Evolutionary conservation across 768 basidiomycete species (phyloP).

Genomic region (Boletus rex-veris): DNA sequence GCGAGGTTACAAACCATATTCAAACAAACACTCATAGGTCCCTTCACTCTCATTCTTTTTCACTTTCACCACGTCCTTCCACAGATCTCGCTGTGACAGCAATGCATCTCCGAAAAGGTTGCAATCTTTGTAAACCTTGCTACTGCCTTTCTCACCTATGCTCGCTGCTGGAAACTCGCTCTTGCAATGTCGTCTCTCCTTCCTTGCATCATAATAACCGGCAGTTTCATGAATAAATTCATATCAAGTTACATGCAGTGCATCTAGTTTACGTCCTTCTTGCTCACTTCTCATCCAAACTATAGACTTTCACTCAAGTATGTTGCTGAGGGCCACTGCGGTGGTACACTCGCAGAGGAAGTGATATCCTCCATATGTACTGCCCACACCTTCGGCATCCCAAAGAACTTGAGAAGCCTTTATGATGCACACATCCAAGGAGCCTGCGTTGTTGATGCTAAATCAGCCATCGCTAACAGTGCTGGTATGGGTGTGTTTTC

Average conservation of each 20-base stretch:
- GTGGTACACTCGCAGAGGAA: conserved; percentile 88
- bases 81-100: not conserved
- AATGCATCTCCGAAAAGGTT: not conserved
- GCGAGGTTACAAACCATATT: no score
- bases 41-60: no score
- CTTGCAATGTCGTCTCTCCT: conserved; percentile 81
- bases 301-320: conserved; percentile 62
- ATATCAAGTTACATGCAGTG: conserved; percentile 65
- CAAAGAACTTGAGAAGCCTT: conserved; percentile 53
- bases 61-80: not conserved
- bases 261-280: conserved; percentile 24
- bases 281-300: not conserved
- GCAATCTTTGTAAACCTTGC: conserved; percentile 42
- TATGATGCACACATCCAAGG: conserved; percentile 65
- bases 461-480: conserved; percentile 58
- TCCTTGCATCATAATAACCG: conserved; percentile 76
- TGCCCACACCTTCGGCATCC: conserved; percentile 87
- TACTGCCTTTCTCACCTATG: conserved; percentile 67
- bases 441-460: conserved; percentile 52
- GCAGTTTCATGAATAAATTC: conserved; percentile 67
- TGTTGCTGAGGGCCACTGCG: conserved; percentile 50
- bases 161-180: conserved; percentile 74
- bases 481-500: conserved; percentile 69
- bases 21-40: no score
- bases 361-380: conserved; percentile 88